Evolutionary conservation across 1,284 basidiomycete species (phyloP).

Genomic region (Coniferiporia weirii): DNA sequence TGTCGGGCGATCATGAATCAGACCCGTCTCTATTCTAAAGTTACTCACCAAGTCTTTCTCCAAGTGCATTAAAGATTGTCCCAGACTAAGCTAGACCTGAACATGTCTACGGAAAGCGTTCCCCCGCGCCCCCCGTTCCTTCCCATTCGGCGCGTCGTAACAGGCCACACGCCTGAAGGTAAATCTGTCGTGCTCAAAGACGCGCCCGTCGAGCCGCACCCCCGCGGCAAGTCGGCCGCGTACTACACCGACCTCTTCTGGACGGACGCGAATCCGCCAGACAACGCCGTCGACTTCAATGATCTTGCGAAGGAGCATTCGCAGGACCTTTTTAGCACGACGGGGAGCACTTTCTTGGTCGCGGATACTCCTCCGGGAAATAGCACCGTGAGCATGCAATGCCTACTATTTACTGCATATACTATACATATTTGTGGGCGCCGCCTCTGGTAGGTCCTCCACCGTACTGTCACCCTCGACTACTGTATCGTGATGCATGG

Average conservation of each 20-base stretch:
- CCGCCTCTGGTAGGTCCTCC: constrained; percentile 5
- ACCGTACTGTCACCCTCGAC: constrained; percentile 18
- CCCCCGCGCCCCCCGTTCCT: background rate
- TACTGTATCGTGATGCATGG: constrained; percentile 17
- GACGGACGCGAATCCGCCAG: constrained; percentile 4
- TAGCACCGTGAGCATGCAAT: background rate
- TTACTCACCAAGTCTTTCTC: too few relatives aligned
- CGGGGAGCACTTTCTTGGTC: constrained; percentile 7
- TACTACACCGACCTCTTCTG: constrained; percentile 14
- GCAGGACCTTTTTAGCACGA: constrained; percentile 1
- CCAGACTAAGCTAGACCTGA: too few relatives aligned
- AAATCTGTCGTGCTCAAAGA: constrained; percentile 16
- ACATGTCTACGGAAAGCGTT: too few relatives aligned
- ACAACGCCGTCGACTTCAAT: constrained; percentile 9
- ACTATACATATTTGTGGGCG: background rate
- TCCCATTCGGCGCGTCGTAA: constrained; percentile 18
- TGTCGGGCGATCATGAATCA: too few relatives aligned
- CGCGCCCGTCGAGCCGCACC: background rate
- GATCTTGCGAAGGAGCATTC: constrained; percentile 7
- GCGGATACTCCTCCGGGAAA: constrained; percentile 9
- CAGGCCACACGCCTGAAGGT: constrained; percentile 15
- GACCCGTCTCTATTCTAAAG: too few relatives aligned
- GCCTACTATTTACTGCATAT: too few relatives aligned
- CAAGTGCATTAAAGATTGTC: too few relatives aligned
- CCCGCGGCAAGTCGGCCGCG: background rate